These are phyloP conservation scores for Emmonsiellopsis sp. DNA, from an alignment of 2,329 filamentous ascomycete genomes.

Conservation along the genomic window DNA sequence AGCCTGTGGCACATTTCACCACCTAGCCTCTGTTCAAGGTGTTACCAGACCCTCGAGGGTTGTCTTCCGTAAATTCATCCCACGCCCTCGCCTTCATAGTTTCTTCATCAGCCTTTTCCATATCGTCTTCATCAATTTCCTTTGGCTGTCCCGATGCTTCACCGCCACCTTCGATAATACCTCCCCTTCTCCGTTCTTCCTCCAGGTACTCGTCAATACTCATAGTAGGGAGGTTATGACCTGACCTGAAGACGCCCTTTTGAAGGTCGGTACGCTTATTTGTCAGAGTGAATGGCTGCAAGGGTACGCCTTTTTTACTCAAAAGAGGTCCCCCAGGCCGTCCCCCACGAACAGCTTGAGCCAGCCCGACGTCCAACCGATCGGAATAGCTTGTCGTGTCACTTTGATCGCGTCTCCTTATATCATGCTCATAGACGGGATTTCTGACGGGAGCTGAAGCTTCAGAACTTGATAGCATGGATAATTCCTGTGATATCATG, in stretches of 20 bases:
- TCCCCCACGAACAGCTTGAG: slow-evolving; percentile 32
- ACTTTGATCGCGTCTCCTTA: slow-evolving; percentile 38
- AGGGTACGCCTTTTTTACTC: slow-evolving; percentile 67
- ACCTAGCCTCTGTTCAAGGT: slow-evolving; percentile 38
- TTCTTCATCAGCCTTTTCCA: slow-evolving; percentile 77
- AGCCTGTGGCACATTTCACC: background rate
- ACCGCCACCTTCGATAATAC: slow-evolving; percentile 84
- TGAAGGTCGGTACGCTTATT: slow-evolving; percentile 66
- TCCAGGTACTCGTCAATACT: slow-evolving; percentile 95
- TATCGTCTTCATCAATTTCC: slow-evolving; percentile 79
- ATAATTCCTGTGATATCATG: slow-evolving; percentile 70
- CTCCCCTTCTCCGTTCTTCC: slow-evolving; percentile 73
- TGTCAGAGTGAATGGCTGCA: slow-evolving; percentile 83
- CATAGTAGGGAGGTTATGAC: slow-evolving; percentile 95
- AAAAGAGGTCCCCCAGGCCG: slow-evolving; percentile 60
- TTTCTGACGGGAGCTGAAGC: slow-evolving; percentile 34
- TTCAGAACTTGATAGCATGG: slow-evolving; percentile 67
- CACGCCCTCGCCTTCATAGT: slow-evolving; percentile 89
- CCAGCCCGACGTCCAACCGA: slow-evolving; percentile 59
- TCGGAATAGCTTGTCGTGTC: slow-evolving; percentile 55
- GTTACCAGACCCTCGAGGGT: slow-evolving; percentile 56
- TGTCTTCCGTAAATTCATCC: slow-evolving; percentile 90
- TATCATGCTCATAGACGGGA: slow-evolving; percentile 24
- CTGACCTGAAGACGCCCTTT: slow-evolving; percentile 74
- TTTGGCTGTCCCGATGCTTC: slow-evolving; percentile 59